Base-by-base conservation (phyloP, 202 grass and related monocot species). In the Musa balbisiana region DNA sequence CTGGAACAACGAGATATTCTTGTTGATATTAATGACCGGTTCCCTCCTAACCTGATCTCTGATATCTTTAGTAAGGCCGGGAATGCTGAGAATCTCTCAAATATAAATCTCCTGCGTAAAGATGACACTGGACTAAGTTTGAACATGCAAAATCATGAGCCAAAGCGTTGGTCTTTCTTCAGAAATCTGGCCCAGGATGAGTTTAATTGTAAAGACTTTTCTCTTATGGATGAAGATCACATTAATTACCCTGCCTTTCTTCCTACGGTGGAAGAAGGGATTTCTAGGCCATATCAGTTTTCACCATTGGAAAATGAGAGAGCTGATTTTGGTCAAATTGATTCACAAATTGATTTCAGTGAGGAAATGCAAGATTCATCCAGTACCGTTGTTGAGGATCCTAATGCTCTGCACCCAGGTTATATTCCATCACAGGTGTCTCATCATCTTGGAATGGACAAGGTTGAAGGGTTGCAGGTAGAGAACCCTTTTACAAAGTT, bases 71-170 rank as follows among this genome's bases (percentile, higher is more conserved):
- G 78, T 51, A 92, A 90, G 65, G 90, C 88, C 70, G 81, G 86
- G 73, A 82, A 75, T 78, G 78, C 84, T 76, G 88, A 82, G 66
- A 83, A 90, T 69, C 92, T 85, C 73, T 85, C 85, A 79, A 85
- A 62, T 72, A 20, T 73, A 65, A 73, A 71, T 72, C 80, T 83
- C 78, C 84, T 88, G 71, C 66, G 11, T 59, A 87, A 87, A 64
- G 86, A 83, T 83, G 95, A 95, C 73, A 71, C 85, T 83, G 87
- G 90, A 53, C 87, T 90, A 71, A 99, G 91, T 84, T 76, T 99
- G 86, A 95, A 99, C 74, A 88, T 95, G 80, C 83, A 83, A 77
- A 95, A 99, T 60, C 88, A 92, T 90, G 91, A 95, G 55, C 91
- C 87, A 59, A 79, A 99, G 62, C 68, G 80, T 17, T 99, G 95